Evolutionary conservation across 2,329 filamentous ascomycete genomes (phyloP).

Genomic region (Macroventuria anomochaeta): DNA sequence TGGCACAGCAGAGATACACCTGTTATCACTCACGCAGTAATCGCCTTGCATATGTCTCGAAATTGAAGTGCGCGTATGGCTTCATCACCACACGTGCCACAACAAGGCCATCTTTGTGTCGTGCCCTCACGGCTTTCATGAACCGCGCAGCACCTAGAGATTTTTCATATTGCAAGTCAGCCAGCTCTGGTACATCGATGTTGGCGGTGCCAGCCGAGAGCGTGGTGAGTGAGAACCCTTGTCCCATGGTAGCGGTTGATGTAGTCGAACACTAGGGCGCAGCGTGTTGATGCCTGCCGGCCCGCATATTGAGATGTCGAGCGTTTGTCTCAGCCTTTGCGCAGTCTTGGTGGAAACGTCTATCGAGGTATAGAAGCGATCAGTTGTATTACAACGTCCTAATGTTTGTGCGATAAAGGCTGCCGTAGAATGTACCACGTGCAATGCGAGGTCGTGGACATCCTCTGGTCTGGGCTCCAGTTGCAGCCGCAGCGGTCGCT

Average conservation of each 20-base stretch:
- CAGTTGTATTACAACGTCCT: neutral
- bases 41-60: conserved; percentile 78
- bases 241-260: conserved; percentile 72
- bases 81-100: conserved; percentile 96
- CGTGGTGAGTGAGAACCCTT: conserved; percentile 93
- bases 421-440: conserved; percentile 20
- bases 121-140: conserved; percentile 93
- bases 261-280: conserved; percentile 27
- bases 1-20: neutral
- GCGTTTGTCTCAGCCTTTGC: neutral
- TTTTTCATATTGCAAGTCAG: conserved; percentile 89
- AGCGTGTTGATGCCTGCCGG: conserved; percentile 32
- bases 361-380: neutral
- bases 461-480: conserved; percentile 17
- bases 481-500: conserved; percentile 6
- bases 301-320: conserved; percentile 35
- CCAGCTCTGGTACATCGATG: conserved; percentile 91
- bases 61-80: conserved; percentile 80
- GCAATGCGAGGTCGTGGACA: conserved; percentile 26
- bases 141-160: conserved; percentile 90
- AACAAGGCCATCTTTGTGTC: conserved; percentile 87
- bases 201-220: conserved; percentile 89
- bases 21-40: conserved; percentile 70
- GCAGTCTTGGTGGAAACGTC: too few species aligned
- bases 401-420: neutral